Evolutionary conservation across 169 alveolate genomes (phyloP), one percentile per base, ranked within the genome.

Genomic region (Plasmodium blacklocki): DNA sequence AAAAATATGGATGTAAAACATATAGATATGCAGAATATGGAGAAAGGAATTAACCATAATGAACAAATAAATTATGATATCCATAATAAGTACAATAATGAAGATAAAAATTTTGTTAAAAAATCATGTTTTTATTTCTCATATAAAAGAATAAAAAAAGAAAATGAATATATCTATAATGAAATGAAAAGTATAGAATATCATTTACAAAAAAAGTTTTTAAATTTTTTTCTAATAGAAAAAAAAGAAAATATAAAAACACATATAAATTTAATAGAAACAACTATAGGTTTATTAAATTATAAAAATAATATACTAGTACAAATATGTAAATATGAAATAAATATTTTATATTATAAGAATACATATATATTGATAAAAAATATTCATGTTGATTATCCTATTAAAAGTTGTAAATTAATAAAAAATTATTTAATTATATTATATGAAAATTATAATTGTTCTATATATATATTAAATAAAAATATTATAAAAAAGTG

Each of bases 311-410:
- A 66, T 19, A 5, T 39, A 1, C 26, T 78, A 64, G n/a, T 64
- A 18, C 89, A 78, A 59, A 60, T 66, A 6, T 78, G 89, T 23
- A 45, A 52, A 54, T 18, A 78, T 19, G 73, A 78, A 58, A 78
- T 78, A 39, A 64, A 78, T 47, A 18, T 64, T 19, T 66, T 45
- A 11, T 70, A 15, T 12, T 4, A 66, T 47, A 15, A 58, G n/a
- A 78, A 78, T 58, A 78, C 89, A n/a, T 78, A 58, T 59, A 66
- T 78, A 4, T 32, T 64, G 29, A n/a, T 78, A 9, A 50, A 70
- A 21, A 23, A n/a, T 1, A 29, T 78, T 1, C 3, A 0, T 50
- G 0, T 78, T 18, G 5, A 66, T 3, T 7, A 66, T 23, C 9
- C 18, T 15, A 18, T 78, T 11, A 56, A 26, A 32, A 56, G 67